Base-by-base conservation (phyloP, 2,329 filamentous ascomycete genomes). In the Bipolaris sorokiniana region DNA sequence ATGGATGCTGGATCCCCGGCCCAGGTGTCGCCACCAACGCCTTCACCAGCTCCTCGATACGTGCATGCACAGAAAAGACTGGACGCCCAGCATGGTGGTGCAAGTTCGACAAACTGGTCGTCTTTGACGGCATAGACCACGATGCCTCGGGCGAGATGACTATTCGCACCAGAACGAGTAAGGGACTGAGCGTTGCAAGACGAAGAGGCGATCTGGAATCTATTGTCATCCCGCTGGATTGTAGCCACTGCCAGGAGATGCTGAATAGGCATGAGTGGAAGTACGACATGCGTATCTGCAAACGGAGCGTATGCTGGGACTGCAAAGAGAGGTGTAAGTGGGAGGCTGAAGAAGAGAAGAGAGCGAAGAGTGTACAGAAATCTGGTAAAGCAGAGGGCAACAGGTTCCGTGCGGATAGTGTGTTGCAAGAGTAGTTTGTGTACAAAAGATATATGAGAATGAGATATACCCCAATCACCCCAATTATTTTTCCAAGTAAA, bases 41-140 rank as follows among this genome's bases (percentile, higher is more conserved):
- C 0, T 73, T 75, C 38, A 64, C 59, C 1, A 71, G 72, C 42
- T 61, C 64, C 7, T 66, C 64, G 1, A 65, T 75, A 0, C 64
- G 72, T 15, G 72, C 71, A 7, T 52, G 60, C 5, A 75, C 71
- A 2, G 66, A 70, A 37, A 50, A 59, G 4, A 47, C 48, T 2
- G 46, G 58, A 5, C 58, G 67, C 2, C 69, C 73, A 1, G 67
- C 71, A 4, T 75, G 73, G 73, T 75, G 73, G 73, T 75, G 73
- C 49, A 74, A 74, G 44, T 62, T 69, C 33, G 73, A 76, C 40
- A 71, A 69, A 47, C 60, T 76, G 1, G 72, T 74, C 4, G 64
- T 76, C 0, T 75, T 75, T 18, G 72, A 76, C 37, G 73, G 72
- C 1, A 40, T 69, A 1, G 64, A 68, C 5, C 50, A 48, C 3